Evolutionary conservation across 73 alveolate genomes (phyloP).

Genomic region (Vitrella brassicaformis): DNA sequence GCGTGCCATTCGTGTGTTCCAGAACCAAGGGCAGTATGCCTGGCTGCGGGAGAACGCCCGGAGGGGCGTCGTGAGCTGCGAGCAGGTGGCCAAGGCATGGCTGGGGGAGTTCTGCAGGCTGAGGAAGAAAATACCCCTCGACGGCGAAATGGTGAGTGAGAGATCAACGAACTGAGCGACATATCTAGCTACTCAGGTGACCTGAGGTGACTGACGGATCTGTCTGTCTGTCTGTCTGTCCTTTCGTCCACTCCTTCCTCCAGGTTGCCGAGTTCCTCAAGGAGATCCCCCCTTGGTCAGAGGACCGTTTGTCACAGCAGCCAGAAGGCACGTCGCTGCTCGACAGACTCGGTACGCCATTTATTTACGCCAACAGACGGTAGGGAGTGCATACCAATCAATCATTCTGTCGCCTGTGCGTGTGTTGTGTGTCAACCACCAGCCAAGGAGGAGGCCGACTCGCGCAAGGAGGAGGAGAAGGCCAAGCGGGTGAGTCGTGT

Average conservation of each 20-base stretch:
- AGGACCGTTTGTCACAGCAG: not conserved
- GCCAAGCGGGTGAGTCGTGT: no score
- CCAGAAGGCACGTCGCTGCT: not conserved
- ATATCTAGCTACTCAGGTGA: conserved; percentile 33
- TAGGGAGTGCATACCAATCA: no score
- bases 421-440: no score
- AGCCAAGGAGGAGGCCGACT: no score
- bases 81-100: conserved; percentile 83
- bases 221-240: conserved; percentile 4
- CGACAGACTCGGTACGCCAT: no score
- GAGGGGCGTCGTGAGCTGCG: conserved; percentile 80
- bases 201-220: conserved; percentile 6
- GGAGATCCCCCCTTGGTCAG: conserved; percentile 4
- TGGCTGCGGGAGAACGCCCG: conserved; percentile 79
- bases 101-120: conserved; percentile 79
- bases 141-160: conserved; percentile 36
- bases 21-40: conserved; percentile 55
- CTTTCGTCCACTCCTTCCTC: not conserved
- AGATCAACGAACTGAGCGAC: conserved; percentile 9
- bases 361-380: no score
- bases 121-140: conserved; percentile 59
- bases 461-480: no score
- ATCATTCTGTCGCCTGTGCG: no score
- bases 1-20: conserved; percentile 68
- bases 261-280: conserved; percentile 1